phyloP scores from a whole-genome alignment of 2,329 filamentous ascomycete genomes.

The Fusarium zealandicum region DNA sequence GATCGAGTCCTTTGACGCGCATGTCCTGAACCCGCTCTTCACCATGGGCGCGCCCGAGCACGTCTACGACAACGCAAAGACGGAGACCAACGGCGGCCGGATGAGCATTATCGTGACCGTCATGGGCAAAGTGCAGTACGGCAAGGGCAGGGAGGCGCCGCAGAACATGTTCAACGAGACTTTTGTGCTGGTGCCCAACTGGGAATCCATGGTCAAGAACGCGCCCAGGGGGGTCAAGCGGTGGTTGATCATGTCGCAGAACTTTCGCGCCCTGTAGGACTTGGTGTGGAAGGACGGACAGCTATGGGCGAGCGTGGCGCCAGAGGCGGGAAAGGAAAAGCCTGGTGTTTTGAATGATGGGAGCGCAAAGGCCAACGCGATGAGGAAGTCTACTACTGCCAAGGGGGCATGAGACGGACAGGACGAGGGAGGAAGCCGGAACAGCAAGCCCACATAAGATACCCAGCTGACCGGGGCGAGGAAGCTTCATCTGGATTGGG shows the following conservation, averaged over 20 bases:
- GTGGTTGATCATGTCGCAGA: slow-evolving; percentile 76
- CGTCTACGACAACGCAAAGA: slow-evolving; percentile 51
- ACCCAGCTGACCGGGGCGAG: neutral
- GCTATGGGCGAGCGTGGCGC: slow-evolving; percentile 2
- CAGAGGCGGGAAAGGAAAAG: neutral
- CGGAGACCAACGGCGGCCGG: slow-evolving; percentile 60
- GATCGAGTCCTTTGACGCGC: slow-evolving; percentile 77
- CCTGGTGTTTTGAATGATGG: slow-evolving; percentile 15
- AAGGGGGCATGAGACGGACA: slow-evolving; percentile 15
- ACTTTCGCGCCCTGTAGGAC: slow-evolving; percentile 65
- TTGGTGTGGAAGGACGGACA: neutral
- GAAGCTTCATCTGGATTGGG: neutral
- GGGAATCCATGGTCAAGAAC: slow-evolving; percentile 63
- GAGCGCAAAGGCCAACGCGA: slow-evolving; percentile 14
- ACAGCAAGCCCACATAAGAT: neutral
- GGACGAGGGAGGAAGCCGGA: neutral
- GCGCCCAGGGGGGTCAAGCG: slow-evolving; percentile 60
- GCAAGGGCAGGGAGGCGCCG: slow-evolving; percentile 66
- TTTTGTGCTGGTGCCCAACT: slow-evolving; percentile 81
- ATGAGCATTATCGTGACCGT: slow-evolving; percentile 78
- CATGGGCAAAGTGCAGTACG: slow-evolving; percentile 75
- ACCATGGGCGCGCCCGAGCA: slow-evolving; percentile 61
- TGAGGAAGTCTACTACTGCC: slow-evolving; percentile 10
- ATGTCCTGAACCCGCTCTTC: slow-evolving; percentile 77
- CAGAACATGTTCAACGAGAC: slow-evolving; percentile 79